Evolutionary conservation across 768 basidiomycete genomes (phyloP).

Genomic region (Auricularia sp.): DNA sequence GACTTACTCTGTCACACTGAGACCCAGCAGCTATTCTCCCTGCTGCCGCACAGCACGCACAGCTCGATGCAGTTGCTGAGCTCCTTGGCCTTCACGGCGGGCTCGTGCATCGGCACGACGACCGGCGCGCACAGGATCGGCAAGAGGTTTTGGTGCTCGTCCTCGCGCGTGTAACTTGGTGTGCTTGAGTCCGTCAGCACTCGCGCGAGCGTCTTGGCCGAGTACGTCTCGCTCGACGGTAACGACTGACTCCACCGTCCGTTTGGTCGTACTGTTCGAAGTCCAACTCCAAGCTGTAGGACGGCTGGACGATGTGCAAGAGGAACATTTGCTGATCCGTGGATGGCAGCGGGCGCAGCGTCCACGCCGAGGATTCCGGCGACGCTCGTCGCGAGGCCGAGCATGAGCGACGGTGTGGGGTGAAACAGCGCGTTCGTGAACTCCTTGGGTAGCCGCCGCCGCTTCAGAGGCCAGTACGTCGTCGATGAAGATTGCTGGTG

Average conservation of each 20-base stretch:
- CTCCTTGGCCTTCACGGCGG: slow-evolving; percentile 61
- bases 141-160: slow-evolving; percentile 15
- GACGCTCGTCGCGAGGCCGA: slow-evolving; percentile 50
- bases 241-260: slow-evolving; percentile 34
- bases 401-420: slow-evolving; percentile 57
- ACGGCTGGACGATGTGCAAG: slow-evolving; percentile 43
- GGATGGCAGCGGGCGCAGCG: slow-evolving; percentile 66
- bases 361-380: slow-evolving; percentile 45
- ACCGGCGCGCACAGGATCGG: slow-evolving; percentile 68
- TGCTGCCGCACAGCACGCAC: slow-evolving; percentile 61
- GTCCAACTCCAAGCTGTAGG: background rate
- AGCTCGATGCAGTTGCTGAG: slow-evolving; percentile 68
- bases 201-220: slow-evolving; percentile 87
- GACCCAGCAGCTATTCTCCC: slow-evolving; percentile 32
- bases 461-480: background rate
- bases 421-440: slow-evolving; percentile 25
- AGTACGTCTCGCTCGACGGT: slow-evolving; percentile 82
- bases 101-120: slow-evolving; percentile 82
- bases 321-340: slow-evolving; percentile 45
- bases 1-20: background rate
- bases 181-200: slow-evolving; percentile 66
- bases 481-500: background rate
- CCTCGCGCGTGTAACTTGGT: slow-evolving; percentile 33
- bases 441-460: background rate
- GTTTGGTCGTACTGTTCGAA: background rate